These are phyloP conservation scores for Sophora flavescens DNA, from an alignment of 306 rosid genomes.

Conservation along the genomic window DNA sequence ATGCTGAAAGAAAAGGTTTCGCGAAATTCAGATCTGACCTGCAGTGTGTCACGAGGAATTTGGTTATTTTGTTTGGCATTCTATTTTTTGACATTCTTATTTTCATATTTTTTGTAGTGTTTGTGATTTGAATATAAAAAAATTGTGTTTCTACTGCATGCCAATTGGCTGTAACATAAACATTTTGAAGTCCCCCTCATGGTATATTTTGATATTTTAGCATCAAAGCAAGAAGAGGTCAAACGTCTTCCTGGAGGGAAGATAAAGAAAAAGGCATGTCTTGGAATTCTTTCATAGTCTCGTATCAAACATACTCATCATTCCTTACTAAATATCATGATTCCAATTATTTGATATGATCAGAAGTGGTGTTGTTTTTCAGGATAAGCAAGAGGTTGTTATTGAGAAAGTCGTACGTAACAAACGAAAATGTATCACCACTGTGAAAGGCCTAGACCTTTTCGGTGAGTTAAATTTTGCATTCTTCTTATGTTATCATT, in stretches of 20 bases:
- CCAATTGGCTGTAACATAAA: slow-evolving; percentile 3
- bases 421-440: slow-evolving; percentile 92
- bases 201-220: slow-evolving; percentile 49
- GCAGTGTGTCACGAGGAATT: slow-evolving; percentile 13
- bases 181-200: not conserved
- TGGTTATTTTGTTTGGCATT: slow-evolving; percentile 30
- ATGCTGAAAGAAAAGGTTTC: slow-evolving; percentile 15
- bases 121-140: slow-evolving; percentile 2
- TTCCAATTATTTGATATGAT: slow-evolving; percentile 31
- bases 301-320: not conserved
- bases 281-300: not conserved
- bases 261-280: slow-evolving; percentile 92
- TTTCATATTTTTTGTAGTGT: slow-evolving; percentile 13
- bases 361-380: slow-evolving; percentile 40
- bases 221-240: slow-evolving; percentile 83
- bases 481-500: slow-evolving; percentile 29
- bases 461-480: slow-evolving; percentile 72
- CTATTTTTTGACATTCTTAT: slow-evolving; percentile 10
- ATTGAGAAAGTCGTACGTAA: slow-evolving; percentile 94
- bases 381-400: slow-evolving; percentile 93
- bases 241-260: slow-evolving; percentile 99
- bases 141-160: slow-evolving; percentile 2
- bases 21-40: slow-evolving; percentile 3
- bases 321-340: not conserved
- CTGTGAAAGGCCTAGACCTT: slow-evolving; percentile 95